Evolutionary conservation across 371 early-diverging fungal species (phyloP), one percentile per base, ranked within the genome.

Genomic region (Fennellomyces sp.): DNA sequence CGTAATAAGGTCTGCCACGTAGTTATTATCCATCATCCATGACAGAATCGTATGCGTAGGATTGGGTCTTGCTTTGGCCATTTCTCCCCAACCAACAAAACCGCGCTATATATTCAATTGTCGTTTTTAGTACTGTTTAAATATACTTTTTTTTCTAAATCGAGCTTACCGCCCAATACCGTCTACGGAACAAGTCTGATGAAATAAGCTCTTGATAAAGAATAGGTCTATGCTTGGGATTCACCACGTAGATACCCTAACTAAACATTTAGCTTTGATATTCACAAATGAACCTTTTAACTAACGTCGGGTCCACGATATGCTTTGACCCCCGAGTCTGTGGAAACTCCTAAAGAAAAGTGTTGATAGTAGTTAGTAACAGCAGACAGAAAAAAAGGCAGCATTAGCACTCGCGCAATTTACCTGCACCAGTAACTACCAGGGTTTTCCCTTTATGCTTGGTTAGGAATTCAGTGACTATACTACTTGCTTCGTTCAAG

Each of bases 271-370:
- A 30, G 17, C 19, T 23, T 33, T 27, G 23, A 17, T 21, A n/a
- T 3, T 35, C n/a, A 31, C 26, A 38, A 33, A 12, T 36, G 23
- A 21, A 27, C 33, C 25, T 36, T 36, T 15, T 62, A 56, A n/a
- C 60, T 58, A 61, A 81, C 82, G 31, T 84, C 75, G 45, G 88
- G 79, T 2, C 95, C 95, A 52, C 96, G 85, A 69, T 95, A 96
- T 73, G 95, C 95, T 0, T 96, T 96, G 17, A 95, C 92, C 19
- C 91, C 91, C 0, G 88, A 88, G 57, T 90, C 91, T 1, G 94
- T 93, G 17, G 89, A 90, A 27, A 92, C 74, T 3, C 93, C 93
- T 63, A 84, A 13, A 25, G 5, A 29, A 12, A 5, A 1, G 15
- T 29, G 13, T 31, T 36, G 26, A 53, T 54, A 45, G 8, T 28